Evolutionary conservation across 805 yeast species (phyloP).

Genomic region (Scheffersomyces coipomensis): DNA sequence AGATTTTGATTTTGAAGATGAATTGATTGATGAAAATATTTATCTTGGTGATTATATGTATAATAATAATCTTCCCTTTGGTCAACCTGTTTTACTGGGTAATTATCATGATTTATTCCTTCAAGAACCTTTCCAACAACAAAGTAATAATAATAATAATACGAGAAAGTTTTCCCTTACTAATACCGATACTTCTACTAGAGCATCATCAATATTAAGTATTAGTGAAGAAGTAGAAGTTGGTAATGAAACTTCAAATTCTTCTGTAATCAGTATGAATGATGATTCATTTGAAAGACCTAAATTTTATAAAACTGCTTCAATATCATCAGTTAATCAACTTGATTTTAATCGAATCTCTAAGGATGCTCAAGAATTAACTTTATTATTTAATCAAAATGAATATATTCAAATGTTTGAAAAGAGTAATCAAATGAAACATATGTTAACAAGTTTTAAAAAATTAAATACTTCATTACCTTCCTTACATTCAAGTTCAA

Average conservation of each 20-base stretch:
- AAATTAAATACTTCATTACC: constrained; percentile 8
- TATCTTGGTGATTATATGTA: constrained; percentile 15
- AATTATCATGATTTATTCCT: constrained; percentile 6
- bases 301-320: not conserved
- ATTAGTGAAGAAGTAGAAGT: not conserved
- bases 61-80: constrained; percentile 56
- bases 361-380: constrained; percentile 33
- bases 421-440: constrained; percentile 20
- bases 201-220: constrained; percentile 44
- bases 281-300: not conserved
- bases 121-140: not conserved
- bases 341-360: constrained; percentile 18
- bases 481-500: constrained; percentile 2
- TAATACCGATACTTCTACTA: constrained; percentile 37
- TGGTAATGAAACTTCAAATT: not conserved
- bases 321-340: not conserved
- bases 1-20: constrained; percentile 12
- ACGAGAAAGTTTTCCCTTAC: constrained; percentile 16
- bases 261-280: not conserved
- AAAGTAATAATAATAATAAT: not conserved
- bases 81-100: constrained; percentile 48
- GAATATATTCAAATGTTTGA: constrained; percentile 21
- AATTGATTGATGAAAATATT: constrained; percentile 31
- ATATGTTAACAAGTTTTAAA: constrained; percentile 18
- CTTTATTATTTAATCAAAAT: constrained; percentile 24